Base-by-base conservation (phyloP, 164 flowering plant genomes). In the Chimonanthus salicifolius region DNA sequence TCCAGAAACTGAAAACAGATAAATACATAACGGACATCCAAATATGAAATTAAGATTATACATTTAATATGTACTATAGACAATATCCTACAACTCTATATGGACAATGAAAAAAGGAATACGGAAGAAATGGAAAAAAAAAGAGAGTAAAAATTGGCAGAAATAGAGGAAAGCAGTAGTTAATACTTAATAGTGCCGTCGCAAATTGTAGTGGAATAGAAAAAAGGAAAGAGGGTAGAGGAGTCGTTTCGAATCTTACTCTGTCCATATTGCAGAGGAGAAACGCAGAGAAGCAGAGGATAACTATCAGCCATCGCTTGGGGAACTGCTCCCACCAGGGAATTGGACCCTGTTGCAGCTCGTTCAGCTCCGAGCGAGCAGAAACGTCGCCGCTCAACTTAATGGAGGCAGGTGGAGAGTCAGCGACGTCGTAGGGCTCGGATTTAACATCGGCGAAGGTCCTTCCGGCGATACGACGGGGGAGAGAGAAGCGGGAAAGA, bases 231-330 rank as follows among this genome's bases (percentile, higher is more conserved):
- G 33, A 33, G 33, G 33, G 33, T 0, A 33, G 33, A 33, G 33
- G 33, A 33, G 33, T 33, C 33, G 33, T 33, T 33, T 6, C 2
- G 33, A 60, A 69, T 48, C 88, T 83, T 81, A 94, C 99, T 81
- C 99, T 85, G 72, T 94, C 99, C 99, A 94, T 92, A 66, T 94
- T 94, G 83, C 99, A 94, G 16, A 94, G 89, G 21, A 94, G 88
- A 74, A 94, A 94, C 15, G 99, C 97, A 1, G 97, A 89, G 77
- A 88, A 94, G 67, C 99, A 94, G 64, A 92, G 81, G 68, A 92
- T 62, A 10, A 94, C 99, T 43, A 94, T 92, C 71, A 88, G 81
- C 99, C 99, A 94, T 71, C 99, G 85, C 79, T 89, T 94, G 3
- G 99, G 99, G 66, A 92, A 88, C 88, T 85, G 77, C 64, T 91